Base-by-base conservation (phyloP, 1,284 basidiomycete genomes). In the Naganishia sp. region DNA sequence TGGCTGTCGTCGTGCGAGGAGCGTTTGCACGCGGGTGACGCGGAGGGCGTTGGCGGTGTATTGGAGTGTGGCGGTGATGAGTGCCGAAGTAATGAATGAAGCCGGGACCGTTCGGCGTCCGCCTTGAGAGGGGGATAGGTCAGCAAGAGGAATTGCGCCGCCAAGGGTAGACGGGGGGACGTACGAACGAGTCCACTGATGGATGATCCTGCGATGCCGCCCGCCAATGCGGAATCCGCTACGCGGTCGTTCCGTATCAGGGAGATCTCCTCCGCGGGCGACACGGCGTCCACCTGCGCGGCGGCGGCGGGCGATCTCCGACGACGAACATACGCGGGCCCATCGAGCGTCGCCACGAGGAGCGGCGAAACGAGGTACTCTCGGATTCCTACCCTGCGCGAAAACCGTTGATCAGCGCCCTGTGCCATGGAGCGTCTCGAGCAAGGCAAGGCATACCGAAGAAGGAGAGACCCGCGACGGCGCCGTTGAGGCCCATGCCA, bases 331-430 rank as follows among this genome's bases (percentile, higher is more conserved):
- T 77, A 74, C 3, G 64, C 70, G 17, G 68, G 49, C 9, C 71
- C 72, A 5, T 66, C 58, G n/a, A 72, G 64, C 2, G 68, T 25
- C 1, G 70, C 65, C 7, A 73, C 60, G 18, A 79, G 70, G 2
- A 74, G 45, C 0, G 78, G 79, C 4, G 77, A 76, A 42, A 80
- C 70, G 64, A 77, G 31, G 68, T 79, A 79, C 71, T 80, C 79
- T 66, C 79, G 60, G 17, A 77, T 61, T 32, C 72, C 76, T 76
- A 57, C 43, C 35, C 43, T 18, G 7, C n/a, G 15, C 15, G 21
- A 32, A 23, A 23, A 31, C 28, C n/a, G 15, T 41, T 2, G 13
- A 39, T 47, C 7, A 45, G 56, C n/a, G n/a, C n/a, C n/a, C n/a
- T n/a, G n/a, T n/a, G n/a, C n/a, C n/a, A n/a, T n/a, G n/a, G n/a